Percentiles rank a stretch among this genome's conserved stretches.
Evolutionary conservation across 1,284 basidiomycete species (phyloP).

Genomic region (Trichosporon ovoides): DNA sequence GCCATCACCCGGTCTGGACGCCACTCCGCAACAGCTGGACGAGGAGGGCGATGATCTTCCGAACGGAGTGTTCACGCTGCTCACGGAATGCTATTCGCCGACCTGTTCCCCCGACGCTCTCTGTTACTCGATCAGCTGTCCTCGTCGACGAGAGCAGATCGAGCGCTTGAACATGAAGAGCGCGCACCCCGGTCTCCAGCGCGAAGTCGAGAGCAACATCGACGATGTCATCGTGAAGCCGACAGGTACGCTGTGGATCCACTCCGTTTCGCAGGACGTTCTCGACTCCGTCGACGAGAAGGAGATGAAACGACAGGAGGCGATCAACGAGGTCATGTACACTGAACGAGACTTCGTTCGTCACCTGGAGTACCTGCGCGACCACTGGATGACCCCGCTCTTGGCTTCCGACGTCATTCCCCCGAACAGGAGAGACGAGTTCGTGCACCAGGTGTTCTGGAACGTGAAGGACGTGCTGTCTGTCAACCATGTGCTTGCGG

Average conservation of each 20-base stretch:
- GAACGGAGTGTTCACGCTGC: conserved; percentile 89
- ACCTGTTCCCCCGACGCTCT: conserved; percentile 89
- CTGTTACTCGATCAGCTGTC: conserved; percentile 97
- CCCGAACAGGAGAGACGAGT: conserved; percentile 69
- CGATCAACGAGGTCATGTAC: conserved; percentile 98
- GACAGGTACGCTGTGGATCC: conserved; percentile 89
- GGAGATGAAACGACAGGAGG: conserved; percentile 96
- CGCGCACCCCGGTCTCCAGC: conserved; percentile 74
- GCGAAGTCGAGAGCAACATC: conserved; percentile 68
- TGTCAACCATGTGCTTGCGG: conserved; percentile 82
- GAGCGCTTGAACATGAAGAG: conserved; percentile 79
- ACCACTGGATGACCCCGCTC: conserved; percentile 86
- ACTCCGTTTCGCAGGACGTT: conserved; percentile 90
- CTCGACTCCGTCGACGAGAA: conserved; percentile 83
- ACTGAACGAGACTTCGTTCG: conserved; percentile 98
- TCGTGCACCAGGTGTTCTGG: conserved; percentile 95
- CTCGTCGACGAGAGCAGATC: conserved; percentile 88
- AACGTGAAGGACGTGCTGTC: conserved; percentile 91
- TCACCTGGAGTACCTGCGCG: conserved; percentile 95
- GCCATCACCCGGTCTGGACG: conserved; percentile 1
- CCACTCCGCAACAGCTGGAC: conserved; percentile 19
- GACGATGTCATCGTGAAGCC: conserved; percentile 73
- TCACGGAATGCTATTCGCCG: conserved; percentile 97
- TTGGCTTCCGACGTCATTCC: conserved; percentile 70
- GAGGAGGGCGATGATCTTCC: conserved; percentile 61